Evolutionary conservation across 148 eudicot species (phyloP).

Genomic region (Beta vulgaris): DNA sequence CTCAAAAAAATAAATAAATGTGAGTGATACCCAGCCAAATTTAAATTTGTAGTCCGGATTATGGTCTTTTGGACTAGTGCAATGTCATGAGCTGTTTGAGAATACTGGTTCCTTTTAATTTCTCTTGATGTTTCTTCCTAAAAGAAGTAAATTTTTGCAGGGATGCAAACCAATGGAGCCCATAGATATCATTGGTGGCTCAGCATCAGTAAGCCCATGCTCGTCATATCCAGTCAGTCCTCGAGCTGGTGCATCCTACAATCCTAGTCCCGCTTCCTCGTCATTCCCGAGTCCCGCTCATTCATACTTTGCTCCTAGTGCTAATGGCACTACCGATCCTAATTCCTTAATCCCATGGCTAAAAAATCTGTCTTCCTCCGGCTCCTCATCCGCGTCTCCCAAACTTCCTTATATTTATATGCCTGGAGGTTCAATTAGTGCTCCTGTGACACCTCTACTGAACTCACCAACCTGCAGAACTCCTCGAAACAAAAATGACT

Average conservation of each 20-base stretch:
- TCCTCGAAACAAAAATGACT: constrained; percentile 61
- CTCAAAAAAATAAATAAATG: too few relatives aligned
- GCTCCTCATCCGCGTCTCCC: constrained; percentile 56
- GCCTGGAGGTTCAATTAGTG: constrained; percentile 86
- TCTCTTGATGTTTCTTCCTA: neutral
- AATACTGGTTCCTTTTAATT: neutral
- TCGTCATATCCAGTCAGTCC: constrained; percentile 89
- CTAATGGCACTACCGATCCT: constrained; percentile 48
- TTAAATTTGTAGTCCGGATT: neutral
- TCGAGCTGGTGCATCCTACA: constrained; percentile 71
- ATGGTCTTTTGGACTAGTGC: neutral
- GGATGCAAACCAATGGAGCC: constrained; percentile 79
- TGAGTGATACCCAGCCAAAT: neutral
- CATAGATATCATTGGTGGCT: constrained; percentile 61
- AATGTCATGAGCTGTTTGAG: neutral
- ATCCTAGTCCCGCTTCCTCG: constrained; percentile 85
- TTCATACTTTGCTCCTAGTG: constrained; percentile 40
- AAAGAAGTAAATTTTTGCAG: constrained; percentile 29
- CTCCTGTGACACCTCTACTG: constrained; percentile 92
- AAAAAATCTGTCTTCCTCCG: constrained; percentile 81
- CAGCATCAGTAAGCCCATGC: constrained; percentile 78
- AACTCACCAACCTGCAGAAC: constrained; percentile 86
- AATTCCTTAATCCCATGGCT: constrained; percentile 98
- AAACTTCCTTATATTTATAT: constrained; percentile 63
- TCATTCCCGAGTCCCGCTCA: constrained; percentile 79